Conservation (phyloP, 192 early-diverging fungal genomes). For the Umbelopsis isabellina region DNA sequence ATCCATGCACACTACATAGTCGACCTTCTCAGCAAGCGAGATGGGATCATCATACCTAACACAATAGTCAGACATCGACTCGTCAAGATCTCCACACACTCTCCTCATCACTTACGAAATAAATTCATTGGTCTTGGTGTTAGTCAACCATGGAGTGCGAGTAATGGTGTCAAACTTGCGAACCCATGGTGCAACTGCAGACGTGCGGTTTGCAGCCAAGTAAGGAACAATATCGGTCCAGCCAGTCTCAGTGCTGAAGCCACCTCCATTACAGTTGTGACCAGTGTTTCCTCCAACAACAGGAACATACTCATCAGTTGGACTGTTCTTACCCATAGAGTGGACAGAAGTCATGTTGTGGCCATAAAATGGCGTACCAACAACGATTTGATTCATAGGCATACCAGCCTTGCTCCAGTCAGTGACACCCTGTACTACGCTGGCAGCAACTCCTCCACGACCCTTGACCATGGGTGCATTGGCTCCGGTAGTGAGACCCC, state of each 20-base stretch:
- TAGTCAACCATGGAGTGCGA: constrained; percentile 61
- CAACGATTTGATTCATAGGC: constrained; percentile 48
- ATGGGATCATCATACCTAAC: constrained; percentile 33
- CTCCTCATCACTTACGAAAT: constrained; percentile 46
- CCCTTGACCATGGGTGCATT: constrained; percentile 57
- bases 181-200: constrained; percentile 48
- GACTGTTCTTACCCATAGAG: constrained; percentile 15
- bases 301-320: constrained; percentile 7
- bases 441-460: constrained; percentile 9
- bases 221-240: constrained; percentile 13
- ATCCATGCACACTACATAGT: constrained; percentile 24
- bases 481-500: constrained; percentile 58
- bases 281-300: constrained; percentile 21
- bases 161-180: constrained; percentile 55
- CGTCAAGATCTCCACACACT: neutral
- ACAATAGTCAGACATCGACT: neutral
- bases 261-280: constrained; percentile 21
- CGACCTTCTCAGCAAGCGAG: constrained; percentile 29
- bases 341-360: constrained; percentile 34
- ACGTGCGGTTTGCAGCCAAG: constrained; percentile 38
- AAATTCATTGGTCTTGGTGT: constrained; percentile 44
- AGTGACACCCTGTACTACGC: constrained; percentile 43
- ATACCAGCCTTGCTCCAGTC: constrained; percentile 49
- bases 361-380: constrained; percentile 50
- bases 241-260: constrained; percentile 2